Percentiles rank a stretch among this genome's conserved stretches.
These are phyloP conservation scores for Tulasnella sp. DNA, from an alignment of 768 basidiomycete genomes.

Conservation along the genomic window DNA sequence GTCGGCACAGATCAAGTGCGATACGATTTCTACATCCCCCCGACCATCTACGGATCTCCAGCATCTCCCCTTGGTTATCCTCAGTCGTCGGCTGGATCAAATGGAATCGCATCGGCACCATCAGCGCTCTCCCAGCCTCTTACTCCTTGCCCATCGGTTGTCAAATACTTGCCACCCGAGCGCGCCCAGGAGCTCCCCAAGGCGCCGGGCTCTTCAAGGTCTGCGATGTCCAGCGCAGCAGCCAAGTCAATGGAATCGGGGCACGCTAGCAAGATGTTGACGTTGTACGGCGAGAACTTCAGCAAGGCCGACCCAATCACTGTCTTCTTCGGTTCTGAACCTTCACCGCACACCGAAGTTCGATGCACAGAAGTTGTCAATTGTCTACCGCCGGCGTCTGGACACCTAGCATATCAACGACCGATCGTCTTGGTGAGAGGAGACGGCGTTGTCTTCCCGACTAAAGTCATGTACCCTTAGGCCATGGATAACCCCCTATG, in stretches of 20 bases:
- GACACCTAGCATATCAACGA: slow-evolving; percentile 46
- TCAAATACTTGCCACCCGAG: slow-evolving; percentile 85
- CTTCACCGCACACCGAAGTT: slow-evolving; percentile 78
- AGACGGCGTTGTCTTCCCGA: slow-evolving; percentile 83
- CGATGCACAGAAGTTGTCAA: slow-evolving; percentile 56
- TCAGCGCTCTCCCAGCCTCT: slow-evolving; percentile 64
- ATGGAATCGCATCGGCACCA: slow-evolving; percentile 45
- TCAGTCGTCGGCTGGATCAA: neutral
- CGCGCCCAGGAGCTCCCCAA: slow-evolving; percentile 77
- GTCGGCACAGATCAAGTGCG: slow-evolving; percentile 91
- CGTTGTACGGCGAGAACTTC: slow-evolving; percentile 84
- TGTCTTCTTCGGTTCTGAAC: slow-evolving; percentile 80
- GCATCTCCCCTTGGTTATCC: slow-evolving; percentile 12
- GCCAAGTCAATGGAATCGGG: slow-evolving; percentile 49
- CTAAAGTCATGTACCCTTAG: slow-evolving; percentile 41
- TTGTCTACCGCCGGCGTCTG: slow-evolving; percentile 44
- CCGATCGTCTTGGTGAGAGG: slow-evolving; percentile 73
- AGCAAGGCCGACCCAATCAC: slow-evolving; percentile 69
- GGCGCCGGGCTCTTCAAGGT: slow-evolving; percentile 41
- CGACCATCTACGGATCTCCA: slow-evolving; percentile 30
- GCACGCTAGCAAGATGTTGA: slow-evolving; percentile 60
- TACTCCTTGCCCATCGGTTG: slow-evolving; percentile 76
- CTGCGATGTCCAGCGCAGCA: slow-evolving; percentile 41
- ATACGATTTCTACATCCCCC: slow-evolving; percentile 89
- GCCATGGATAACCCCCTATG: no score